Base-by-base conservation (phyloP, 345 rosid genomes). In the Lepidium sativum region DNA sequence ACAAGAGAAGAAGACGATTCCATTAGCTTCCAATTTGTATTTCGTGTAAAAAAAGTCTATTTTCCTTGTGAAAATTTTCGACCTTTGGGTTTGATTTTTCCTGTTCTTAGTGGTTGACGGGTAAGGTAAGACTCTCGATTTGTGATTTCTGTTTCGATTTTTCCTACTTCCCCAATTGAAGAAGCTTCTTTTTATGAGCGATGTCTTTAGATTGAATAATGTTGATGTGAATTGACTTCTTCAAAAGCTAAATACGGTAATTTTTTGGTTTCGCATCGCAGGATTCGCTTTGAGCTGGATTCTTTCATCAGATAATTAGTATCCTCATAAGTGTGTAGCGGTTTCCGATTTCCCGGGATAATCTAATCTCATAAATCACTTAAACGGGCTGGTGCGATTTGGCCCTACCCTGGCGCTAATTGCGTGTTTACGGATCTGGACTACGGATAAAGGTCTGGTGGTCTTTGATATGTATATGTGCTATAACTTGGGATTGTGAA, bases 91-190 rank as follows among this genome's bases (percentile, higher is more conserved):
- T 48, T 47, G 2, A 35, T n/a, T 10, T 25, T 14, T 11, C 71
- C 2, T 9, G 9, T 59, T 69, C 54, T 53, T 44, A 50, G 42
- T 70, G 27, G 68, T 54, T 62, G 21, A 37, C 51, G 63, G 27
- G 56, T 27, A 62, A 62, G 74, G 74, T 70, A 45, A 62, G 44
- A 34, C 14, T 56, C 65, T 37, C 20, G 33, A 38, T 48, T 67
- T 56, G 29, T 4, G 5, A 31, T 39, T 54, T 45, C 18, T 40
- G 0, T 35, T 23, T 44, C 16, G 6, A 27, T 50, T 18, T 55
- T 34, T 20, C 41, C 33, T 32, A 32, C 25, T 29, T 21, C 10
- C 8, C 5, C 18, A 4, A 39, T 52, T 1, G 9, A 63, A 38
- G 14, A 17, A 52, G 51, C 50, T 52, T 49, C 49, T 6, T 14